phyloP scores from a whole-genome alignment of 164 flowering plant genomes.

The Berberis vulgaris region DNA sequence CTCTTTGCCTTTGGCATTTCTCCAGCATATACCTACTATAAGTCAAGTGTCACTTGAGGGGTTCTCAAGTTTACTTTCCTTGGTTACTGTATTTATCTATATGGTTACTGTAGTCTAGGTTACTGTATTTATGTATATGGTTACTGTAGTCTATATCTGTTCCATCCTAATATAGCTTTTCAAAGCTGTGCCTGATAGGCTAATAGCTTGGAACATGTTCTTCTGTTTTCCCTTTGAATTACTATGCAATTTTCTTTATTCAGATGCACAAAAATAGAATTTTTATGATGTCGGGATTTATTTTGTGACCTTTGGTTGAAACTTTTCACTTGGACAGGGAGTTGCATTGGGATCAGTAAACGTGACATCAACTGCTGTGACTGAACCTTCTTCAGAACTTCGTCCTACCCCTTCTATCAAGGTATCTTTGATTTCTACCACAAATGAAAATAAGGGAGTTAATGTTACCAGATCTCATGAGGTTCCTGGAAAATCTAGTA shows the following conservation, averaged over 20 bases:
- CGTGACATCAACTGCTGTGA: constrained; percentile 26
- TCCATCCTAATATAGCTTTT: neutral
- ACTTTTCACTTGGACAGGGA: constrained; percentile 33
- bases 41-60: no score
- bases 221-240: no score
- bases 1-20: no score
- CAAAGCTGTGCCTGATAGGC: neutral
- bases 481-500: constrained; percentile 99
- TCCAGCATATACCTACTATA: no score
- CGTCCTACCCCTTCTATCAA: constrained; percentile 47
- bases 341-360: constrained; percentile 30
- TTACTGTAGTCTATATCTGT: neutral
- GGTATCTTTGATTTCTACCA: constrained; percentile 97
- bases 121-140: no score
- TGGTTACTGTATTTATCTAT: no score
- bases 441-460: constrained; percentile 98
- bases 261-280: neutral
- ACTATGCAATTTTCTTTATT: neutral
- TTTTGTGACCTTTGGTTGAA: constrained; percentile 7
- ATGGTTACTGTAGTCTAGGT: no score
- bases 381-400: constrained; percentile 29
- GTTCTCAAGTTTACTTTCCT: no score
- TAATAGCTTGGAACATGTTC: no score
- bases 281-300: neutral
- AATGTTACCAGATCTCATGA: constrained; percentile 97